These are phyloP conservation scores for Chalaropsis thielavioides DNA, from an alignment of 2,329 filamentous ascomycete genomes.

Conservation along the genomic window DNA sequence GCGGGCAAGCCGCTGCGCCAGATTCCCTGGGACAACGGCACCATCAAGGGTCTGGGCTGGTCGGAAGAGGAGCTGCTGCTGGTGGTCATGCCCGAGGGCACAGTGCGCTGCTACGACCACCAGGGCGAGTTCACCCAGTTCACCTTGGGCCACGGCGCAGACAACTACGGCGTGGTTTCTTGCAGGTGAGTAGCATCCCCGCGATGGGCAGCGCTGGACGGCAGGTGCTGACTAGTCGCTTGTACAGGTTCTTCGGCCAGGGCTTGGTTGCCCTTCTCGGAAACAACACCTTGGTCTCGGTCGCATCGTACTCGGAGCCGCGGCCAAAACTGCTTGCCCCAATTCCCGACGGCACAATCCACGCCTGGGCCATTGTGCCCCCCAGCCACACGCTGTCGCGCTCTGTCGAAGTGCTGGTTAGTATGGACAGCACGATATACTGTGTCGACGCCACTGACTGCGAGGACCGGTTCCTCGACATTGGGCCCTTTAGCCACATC, in stretches of 20 bases:
- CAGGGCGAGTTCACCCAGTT: slow-evolving; percentile 93
- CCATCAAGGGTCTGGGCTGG: slow-evolving; percentile 83
- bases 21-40: slow-evolving; percentile 82
- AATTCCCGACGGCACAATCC: slow-evolving; percentile 62
- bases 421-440: slow-evolving; percentile 70
- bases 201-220: slow-evolving; percentile 3
- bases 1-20: slow-evolving; percentile 75
- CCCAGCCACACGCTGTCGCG: slow-evolving; percentile 79
- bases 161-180: slow-evolving; percentile 73
- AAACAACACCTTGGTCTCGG: slow-evolving; percentile 74
- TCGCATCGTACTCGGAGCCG: slow-evolving; percentile 83
- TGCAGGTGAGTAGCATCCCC: slow-evolving; percentile 40
- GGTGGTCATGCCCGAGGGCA: slow-evolving; percentile 78
- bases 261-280: slow-evolving; percentile 87
- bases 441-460: slow-evolving; percentile 79
- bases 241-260: slow-evolving; percentile 57
- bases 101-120: slow-evolving; percentile 80
- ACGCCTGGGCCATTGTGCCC: slow-evolving; percentile 80
- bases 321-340: slow-evolving; percentile 68
- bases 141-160: slow-evolving; percentile 74
- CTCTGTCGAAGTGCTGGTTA: slow-evolving; percentile 83
- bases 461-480: slow-evolving; percentile 79
- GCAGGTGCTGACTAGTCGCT: background rate
- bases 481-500: slow-evolving; percentile 83
- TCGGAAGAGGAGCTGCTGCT: slow-evolving; percentile 88